Percentiles rank a stretch among this genome's conserved stretches.
Conservation (phyloP, 768 basidiomycete species). For the Fomitopsis pulvina region DNA sequence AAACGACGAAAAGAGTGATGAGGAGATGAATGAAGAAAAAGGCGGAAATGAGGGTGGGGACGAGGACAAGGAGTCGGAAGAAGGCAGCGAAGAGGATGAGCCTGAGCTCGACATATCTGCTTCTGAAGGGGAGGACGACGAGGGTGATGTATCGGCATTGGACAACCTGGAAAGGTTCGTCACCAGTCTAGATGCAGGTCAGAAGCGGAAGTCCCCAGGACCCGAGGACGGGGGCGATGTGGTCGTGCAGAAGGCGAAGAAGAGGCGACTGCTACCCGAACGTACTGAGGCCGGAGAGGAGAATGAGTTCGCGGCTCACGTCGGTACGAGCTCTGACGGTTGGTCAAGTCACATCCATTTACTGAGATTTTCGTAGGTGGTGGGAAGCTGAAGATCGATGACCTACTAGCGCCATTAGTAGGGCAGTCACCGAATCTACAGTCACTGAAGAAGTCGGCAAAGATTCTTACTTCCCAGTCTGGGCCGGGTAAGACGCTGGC, state of each 20-base stretch:
- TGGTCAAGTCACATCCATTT: neutral
- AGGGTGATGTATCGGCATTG: constrained; percentile 52
- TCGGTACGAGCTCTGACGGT: constrained; percentile 40
- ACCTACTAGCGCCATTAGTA: constrained; percentile 69
- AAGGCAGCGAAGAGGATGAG: constrained; percentile 26
- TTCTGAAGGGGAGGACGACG: constrained; percentile 35
- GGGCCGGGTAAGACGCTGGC: constrained; percentile 58
- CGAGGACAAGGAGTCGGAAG: constrained; percentile 31
- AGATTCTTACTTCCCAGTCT: constrained; percentile 46
- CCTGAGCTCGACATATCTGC: constrained; percentile 27
- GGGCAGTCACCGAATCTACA: constrained; percentile 52
- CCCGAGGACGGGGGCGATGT: constrained; percentile 25
- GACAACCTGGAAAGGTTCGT: constrained; percentile 70
- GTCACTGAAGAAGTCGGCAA: constrained; percentile 65
- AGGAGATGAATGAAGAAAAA: constrained; percentile 19
- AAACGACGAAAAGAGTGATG: constrained; percentile 26
- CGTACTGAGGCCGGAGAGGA: constrained; percentile 75
- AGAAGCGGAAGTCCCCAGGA: constrained; percentile 65
- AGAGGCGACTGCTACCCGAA: constrained; percentile 62
- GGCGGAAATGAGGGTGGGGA: constrained; percentile 24
- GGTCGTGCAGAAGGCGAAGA: constrained; percentile 30
- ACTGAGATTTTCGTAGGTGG: constrained; percentile 29
- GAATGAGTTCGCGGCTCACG: constrained; percentile 65
- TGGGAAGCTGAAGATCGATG: constrained; percentile 56
- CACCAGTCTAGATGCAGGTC: constrained; percentile 52